Evolutionary conservation across 78 protist species (phyloP).

Genomic region (Dictyostelium intermedium): DNA sequence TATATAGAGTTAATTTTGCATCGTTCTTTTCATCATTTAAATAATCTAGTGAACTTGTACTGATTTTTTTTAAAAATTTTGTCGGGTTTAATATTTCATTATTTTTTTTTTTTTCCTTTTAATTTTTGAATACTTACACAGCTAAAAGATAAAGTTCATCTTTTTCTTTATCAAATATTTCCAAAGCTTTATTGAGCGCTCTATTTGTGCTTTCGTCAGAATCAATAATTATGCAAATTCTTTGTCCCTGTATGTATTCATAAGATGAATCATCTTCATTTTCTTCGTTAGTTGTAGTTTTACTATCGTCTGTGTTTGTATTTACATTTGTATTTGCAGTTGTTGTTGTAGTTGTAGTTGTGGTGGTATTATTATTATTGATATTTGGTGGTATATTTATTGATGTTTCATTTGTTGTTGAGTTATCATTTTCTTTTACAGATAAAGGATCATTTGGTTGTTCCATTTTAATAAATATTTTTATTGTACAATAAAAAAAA

Average conservation of each 20-base stretch:
- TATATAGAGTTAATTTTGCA: conserved; percentile 55
- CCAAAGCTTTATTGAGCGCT: conserved; percentile 39
- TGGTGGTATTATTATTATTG: background rate
- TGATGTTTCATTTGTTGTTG: background rate
- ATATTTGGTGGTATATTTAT: background rate
- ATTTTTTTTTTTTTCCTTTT: background rate
- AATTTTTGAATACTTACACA: conserved; percentile 2
- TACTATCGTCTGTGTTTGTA: background rate
- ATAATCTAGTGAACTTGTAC: conserved; percentile 64
- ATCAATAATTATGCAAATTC: conserved; percentile 27
- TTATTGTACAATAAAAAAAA: background rate
- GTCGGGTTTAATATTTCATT: background rate
- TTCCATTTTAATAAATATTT: background rate
- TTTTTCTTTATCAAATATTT: conserved; percentile 33
- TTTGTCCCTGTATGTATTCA: conserved; percentile 27
- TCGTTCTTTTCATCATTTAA: conserved; percentile 71
- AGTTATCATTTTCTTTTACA: background rate
- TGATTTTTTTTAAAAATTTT: background rate
- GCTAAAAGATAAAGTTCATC: conserved; percentile 63
- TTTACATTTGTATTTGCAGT: background rate
- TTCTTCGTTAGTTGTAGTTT: background rate
- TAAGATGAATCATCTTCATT: background rate
- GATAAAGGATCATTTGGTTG: background rate
- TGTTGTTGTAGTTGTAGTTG: background rate
- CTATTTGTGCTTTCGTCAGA: conserved; percentile 58